Conservation (phyloP, 345 rosid species). For the Reutealis trisperma region DNA sequence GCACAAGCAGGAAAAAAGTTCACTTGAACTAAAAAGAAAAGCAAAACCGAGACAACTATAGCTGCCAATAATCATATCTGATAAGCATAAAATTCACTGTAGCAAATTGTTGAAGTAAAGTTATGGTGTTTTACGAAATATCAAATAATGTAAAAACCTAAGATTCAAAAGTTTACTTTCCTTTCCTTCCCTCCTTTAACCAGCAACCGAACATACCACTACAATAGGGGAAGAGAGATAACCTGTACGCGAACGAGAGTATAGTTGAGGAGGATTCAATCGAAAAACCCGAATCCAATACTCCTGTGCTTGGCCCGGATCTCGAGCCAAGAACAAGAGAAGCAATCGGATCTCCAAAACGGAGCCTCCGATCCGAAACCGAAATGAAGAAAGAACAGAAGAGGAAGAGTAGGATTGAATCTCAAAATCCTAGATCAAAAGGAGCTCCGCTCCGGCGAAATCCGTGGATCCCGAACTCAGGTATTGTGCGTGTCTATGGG, state of each 20-base stretch:
- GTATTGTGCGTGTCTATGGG: neutral
- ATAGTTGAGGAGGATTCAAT: slow-evolving; percentile 20
- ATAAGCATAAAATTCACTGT: neutral
- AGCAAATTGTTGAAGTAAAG: neutral
- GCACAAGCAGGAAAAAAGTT: neutral
- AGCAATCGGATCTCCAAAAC: slow-evolving; percentile 50
- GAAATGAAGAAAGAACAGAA: neutral
- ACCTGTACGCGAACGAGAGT: neutral
- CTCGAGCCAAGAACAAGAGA: slow-evolving; percentile 85
- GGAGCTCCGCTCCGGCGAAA: neutral
- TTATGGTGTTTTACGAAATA: neutral
- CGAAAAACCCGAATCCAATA: slow-evolving; percentile 42
- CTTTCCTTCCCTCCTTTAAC: neutral
- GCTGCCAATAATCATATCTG: neutral
- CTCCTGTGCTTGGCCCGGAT: slow-evolving; percentile 92
- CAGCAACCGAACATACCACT: slow-evolving; percentile 19
- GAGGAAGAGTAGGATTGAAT: neutral
- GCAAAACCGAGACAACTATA: neutral
- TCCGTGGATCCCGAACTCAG: slow-evolving; percentile 18
- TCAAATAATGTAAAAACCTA: neutral
- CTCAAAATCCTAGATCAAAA: slow-evolving; percentile 38
- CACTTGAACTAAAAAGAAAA: neutral
- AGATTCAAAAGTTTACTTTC: neutral
- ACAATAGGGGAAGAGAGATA: neutral
- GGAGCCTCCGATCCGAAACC: slow-evolving; percentile 17